Base-by-base conservation (phyloP, 768 basidiomycete species). In the Suillus weaverae region DNA sequence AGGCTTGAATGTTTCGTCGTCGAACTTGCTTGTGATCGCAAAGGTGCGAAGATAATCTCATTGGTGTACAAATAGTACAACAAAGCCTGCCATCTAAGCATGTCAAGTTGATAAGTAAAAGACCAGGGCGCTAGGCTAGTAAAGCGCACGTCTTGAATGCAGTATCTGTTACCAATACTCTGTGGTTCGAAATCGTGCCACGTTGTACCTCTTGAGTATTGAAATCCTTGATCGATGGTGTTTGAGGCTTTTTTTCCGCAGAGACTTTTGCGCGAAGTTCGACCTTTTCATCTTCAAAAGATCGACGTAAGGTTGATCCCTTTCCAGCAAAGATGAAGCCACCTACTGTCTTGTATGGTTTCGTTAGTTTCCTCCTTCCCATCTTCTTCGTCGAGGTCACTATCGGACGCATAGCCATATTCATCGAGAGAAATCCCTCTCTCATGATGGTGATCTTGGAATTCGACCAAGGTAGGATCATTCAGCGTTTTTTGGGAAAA, bases 51-150 rank as follows among this genome's bases (percentile, higher is more conserved):
- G 33, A 68, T 64, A 32, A 78, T 64, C 35, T 74, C 71, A 10
- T 68, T 65, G 4, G 77, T 78, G 67, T 78, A 77, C 1, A 79
- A 69, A 55, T 76, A 79, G 59, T 74, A 76, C 4, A 79, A 26
- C 8, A 77, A 67, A 1, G 77, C 72, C 61, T 73, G 70, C 74
- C 74, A 74, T 18, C 79, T 80, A 36, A 36, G 11, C 36, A 61
- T 8, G 50, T 46, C 51, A 41, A 62, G 36, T 59, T 11, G 51
- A 44, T 63, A 13, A 48, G 20, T n/a, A 22, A 35, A 4, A 33
- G 9, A 9, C 16, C 26, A 30, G 5, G 22, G n/a, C 2, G n/a
- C 30, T n/a, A 54, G 20, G 41, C 20, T 22, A 33, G 60, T 9
- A 44, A 13, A 48, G 1, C 65, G 26, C 35, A 66, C 65, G 62